These are phyloP conservation scores for Exophiala oligosperma DNA, from an alignment of 2,329 filamentous ascomycete species.

Conservation along the genomic window DNA sequence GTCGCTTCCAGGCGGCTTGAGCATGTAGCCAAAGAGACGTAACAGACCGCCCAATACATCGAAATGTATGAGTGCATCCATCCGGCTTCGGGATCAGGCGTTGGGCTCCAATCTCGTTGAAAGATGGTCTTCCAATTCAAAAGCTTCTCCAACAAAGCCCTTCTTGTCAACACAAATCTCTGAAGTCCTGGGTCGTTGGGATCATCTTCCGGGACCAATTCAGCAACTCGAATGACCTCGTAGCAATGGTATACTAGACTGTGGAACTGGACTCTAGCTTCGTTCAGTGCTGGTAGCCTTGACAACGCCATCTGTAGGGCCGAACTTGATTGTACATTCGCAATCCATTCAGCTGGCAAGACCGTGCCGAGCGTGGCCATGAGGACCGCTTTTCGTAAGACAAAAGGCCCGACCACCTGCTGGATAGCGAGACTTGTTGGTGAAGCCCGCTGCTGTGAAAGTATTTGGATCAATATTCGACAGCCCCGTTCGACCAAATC, in stretches of 20 bases:
- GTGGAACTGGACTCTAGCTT: conserved; percentile 12
- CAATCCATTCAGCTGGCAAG: conserved; percentile 8
- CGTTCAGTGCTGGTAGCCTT: conserved; percentile 8
- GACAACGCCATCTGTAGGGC: neutral
- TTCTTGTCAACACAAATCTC: conserved; percentile 2
- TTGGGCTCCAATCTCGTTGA: neutral
- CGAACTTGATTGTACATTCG: neutral
- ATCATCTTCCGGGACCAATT: conserved; percentile 9
- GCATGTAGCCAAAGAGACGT: conserved; percentile 18
- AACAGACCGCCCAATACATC: conserved; percentile 20
- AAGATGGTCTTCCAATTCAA: conserved; percentile 13
- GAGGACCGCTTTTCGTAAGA: conserved; percentile 12
- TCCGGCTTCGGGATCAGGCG: neutral
- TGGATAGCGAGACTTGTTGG: conserved; percentile 1
- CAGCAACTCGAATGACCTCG: conserved; percentile 17
- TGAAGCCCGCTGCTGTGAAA: neutral
- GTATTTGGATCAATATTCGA: conserved; percentile 11
- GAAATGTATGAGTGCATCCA: conserved; percentile 14
- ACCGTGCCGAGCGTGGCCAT: conserved; percentile 13
- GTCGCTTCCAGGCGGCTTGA: conserved; percentile 5
- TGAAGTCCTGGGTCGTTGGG: conserved; percentile 8
- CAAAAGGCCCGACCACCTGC: conserved; percentile 17
- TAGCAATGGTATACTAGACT: conserved; percentile 15
- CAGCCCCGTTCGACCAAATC: conserved; percentile 17
- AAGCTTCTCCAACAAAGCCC: conserved; percentile 4